A percentile compares a stretch with the other conserved stretches of the same genome.
Conservation (phyloP, 1,284 basidiomycete genomes). For the Melampsora americana region DNA sequence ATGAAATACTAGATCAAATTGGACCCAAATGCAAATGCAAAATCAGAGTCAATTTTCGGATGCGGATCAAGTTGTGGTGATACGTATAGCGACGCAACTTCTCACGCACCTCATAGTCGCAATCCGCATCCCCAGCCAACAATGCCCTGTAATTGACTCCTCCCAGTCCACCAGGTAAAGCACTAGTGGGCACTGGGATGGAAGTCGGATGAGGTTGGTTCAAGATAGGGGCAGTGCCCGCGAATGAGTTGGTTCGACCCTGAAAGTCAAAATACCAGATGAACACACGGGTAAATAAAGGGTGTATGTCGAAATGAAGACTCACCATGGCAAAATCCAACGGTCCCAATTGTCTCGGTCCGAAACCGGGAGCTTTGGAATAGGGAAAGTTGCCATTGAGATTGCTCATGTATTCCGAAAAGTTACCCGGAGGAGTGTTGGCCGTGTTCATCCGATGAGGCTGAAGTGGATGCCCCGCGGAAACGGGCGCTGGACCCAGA, state of each 20-base stretch:
- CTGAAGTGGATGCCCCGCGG: not conserved
- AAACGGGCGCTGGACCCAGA: not conserved
- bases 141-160: slow-evolving; percentile 43
- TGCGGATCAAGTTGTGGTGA: too few relatives aligned
- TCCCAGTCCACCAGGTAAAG: slow-evolving; percentile 15
- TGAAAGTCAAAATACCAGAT: slow-evolving; percentile 1
- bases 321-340: slow-evolving; percentile 39
- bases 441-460: not conserved
- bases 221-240: slow-evolving; percentile 4
- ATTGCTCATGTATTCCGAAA: slow-evolving; percentile 17
- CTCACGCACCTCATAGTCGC: slow-evolving; percentile 40
- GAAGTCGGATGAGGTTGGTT: slow-evolving; percentile 12
- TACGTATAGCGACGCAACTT: not conserved
- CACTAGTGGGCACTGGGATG: not conserved
- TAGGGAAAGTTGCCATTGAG: not conserved
- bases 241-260: slow-evolving; percentile 33
- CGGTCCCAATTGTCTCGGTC: slow-evolving; percentile 31
- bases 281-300: not conserved
- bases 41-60: not conserved
- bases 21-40: not conserved
- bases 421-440: slow-evolving; percentile 1
- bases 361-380: slow-evolving; percentile 9
- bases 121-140: slow-evolving; percentile 42
- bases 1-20: slow-evolving; percentile 37
- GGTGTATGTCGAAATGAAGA: not conserved